A percentile compares a stretch with the other conserved stretches of the same genome.
phyloP scores from a whole-genome alignment of 2,329 filamentous ascomycete genomes.

The Stylonectria norvegica region DNA sequence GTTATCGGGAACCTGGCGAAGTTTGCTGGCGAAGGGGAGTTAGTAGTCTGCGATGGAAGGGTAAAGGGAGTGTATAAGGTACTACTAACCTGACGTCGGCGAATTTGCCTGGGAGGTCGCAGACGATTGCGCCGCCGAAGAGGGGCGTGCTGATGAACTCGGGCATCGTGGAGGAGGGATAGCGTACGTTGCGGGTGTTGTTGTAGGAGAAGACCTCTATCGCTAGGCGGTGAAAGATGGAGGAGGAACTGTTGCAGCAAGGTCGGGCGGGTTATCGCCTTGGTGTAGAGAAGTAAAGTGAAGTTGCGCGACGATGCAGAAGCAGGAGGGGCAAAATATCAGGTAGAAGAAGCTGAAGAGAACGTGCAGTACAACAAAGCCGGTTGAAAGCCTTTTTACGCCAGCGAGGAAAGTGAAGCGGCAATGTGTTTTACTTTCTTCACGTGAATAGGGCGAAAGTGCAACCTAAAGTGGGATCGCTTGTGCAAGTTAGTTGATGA shows the following conservation, averaged over 20 bases:
- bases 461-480: too few relatives aligned
- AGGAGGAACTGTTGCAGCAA: too few relatives aligned
- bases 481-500: too few relatives aligned
- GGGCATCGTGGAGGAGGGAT: slow-evolving; percentile 44
- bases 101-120: slow-evolving; percentile 65
- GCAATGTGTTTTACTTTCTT: too few relatives aligned
- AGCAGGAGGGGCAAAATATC: slow-evolving; percentile 1
- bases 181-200: not conserved
- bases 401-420: too few relatives aligned
- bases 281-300: too few relatives aligned
- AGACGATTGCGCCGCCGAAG: slow-evolving; percentile 69
- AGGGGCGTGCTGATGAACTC: slow-evolving; percentile 58
- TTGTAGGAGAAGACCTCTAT: too few relatives aligned
- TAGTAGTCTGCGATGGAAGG: slow-evolving; percentile 7
- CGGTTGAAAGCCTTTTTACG: too few relatives aligned
- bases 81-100: slow-evolving; percentile 65
- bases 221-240: too few relatives aligned
- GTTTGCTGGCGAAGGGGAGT: slow-evolving; percentile 47
- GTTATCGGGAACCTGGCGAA: slow-evolving; percentile 77
- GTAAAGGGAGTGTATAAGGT: not conserved
- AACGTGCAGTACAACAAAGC: slow-evolving; percentile 2
- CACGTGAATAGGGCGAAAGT: too few relatives aligned
- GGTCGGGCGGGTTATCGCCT: too few relatives aligned
- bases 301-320: too few relatives aligned
- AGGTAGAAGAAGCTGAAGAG: slow-evolving; percentile 4